phyloP scores from a whole-genome alignment of 768 basidiomycete species.

The Pisolithus microcarpus region DNA sequence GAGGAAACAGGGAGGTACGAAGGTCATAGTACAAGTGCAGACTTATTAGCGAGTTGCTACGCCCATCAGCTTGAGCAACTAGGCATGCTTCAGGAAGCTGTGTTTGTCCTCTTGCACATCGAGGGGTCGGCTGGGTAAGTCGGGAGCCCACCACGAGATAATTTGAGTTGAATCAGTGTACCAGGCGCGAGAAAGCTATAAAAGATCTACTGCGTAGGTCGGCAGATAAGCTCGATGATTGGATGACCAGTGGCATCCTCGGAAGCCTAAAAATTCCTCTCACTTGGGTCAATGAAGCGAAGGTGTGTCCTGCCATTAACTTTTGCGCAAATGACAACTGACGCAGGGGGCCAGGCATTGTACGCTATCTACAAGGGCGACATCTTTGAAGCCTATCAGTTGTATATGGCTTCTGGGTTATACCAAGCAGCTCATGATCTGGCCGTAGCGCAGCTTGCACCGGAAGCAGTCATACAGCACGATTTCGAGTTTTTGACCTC shows the following conservation, averaged over 20 bases:
- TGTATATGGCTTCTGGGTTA: constrained; percentile 63
- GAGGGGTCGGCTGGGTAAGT: constrained; percentile 73
- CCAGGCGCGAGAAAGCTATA: constrained; percentile 76
- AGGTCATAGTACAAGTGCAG: constrained; percentile 79
- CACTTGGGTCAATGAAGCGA: constrained; percentile 86
- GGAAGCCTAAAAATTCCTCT: constrained; percentile 76
- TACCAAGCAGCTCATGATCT: constrained; percentile 75
- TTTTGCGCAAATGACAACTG: background rate
- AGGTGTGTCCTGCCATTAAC: constrained; percentile 33
- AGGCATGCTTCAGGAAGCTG: constrained; percentile 78
- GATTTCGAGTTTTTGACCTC: constrained; percentile 52
- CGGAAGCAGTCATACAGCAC: constrained; percentile 68
- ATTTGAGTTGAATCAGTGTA: background rate
- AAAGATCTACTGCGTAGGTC: constrained; percentile 72
- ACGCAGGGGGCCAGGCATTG: constrained; percentile 46
- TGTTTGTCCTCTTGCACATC: constrained; percentile 85
- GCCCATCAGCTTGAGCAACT: constrained; percentile 79
- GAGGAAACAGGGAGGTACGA: constrained; percentile 46
- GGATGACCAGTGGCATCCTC: constrained; percentile 62
- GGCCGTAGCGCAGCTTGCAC: constrained; percentile 79
- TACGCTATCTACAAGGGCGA: constrained; percentile 54
- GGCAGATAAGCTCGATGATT: constrained; percentile 60
- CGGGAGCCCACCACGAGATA: constrained; percentile 3
- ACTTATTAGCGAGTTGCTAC: constrained; percentile 76
- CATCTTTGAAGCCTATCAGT: constrained; percentile 67